Base-by-base conservation (phyloP, 345 rosid species). In the sweet orange (Citrus sinensis) region DNA sequence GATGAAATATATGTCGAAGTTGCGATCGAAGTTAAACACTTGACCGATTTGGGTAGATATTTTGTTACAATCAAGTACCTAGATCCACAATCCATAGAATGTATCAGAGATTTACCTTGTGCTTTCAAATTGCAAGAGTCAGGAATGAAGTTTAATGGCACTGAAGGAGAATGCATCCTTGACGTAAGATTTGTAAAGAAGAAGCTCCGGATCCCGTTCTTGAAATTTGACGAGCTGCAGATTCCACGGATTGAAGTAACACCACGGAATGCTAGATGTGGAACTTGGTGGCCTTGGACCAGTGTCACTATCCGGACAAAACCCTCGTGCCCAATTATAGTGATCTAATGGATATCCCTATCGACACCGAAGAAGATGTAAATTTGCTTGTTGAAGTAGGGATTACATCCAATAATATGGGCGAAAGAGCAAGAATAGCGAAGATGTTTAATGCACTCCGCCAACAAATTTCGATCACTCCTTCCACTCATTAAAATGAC, bases 341-440 rank as follows among this genome's bases (percentile, higher is more conserved):
- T 27, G 24, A 55, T 16, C 59, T 65, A 9, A 51, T 20, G 67
- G 73, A 60, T 39, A 25, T 24, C 9, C 76, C 73, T 56, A 67
- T 79, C 8, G 64, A 67, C 25, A 79, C 73, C 25, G 54, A 63
- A 6, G 62, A 79, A 58, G 82, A 79, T 54, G 82, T 79, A 58
- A 59, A 67, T 29, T 59, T 73, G 67, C 82, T 73, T 11, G 77
- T 67, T 32, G 82, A 73, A 24, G 35, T 42, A 29, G 63, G 76
- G 24, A 58, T 73, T 4, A 67, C 67, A 20, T 64, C 67, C 19
- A 67, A 73, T 25, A 34, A 67, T n/a, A 4, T 73, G 16, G 62
- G 78, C 5, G 35, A 56, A 25, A 39, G 51, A 4, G 42, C 29
- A 60, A 25, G 66, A 20, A 77, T 72, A 37, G 67, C 81, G 27